These are phyloP conservation scores for Cyberlindnera mississippiensis DNA, from an alignment of 805 yeast genomes.

Conservation along the genomic window DNA sequence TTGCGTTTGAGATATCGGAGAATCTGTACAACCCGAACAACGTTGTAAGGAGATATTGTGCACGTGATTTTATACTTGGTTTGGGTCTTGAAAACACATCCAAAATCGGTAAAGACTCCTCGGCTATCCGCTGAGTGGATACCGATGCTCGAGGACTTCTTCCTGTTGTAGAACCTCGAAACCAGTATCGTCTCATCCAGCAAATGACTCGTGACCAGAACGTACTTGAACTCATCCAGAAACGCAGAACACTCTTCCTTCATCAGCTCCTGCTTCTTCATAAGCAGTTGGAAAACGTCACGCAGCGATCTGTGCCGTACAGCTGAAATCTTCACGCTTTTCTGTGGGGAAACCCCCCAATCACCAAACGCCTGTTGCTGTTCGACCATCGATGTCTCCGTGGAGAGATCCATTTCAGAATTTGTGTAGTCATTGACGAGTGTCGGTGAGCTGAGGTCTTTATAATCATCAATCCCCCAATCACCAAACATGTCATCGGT, in stretches of 20 bases:
- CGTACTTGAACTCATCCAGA: slow-evolving; percentile 48
- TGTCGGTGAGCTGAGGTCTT: slow-evolving; percentile 25
- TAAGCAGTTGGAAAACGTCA: slow-evolving; percentile 2
- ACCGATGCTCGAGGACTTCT: slow-evolving; percentile 11
- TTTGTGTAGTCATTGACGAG: slow-evolving; percentile 20
- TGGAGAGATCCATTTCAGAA: slow-evolving; percentile 11
- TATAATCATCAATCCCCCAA: slow-evolving; percentile 26
- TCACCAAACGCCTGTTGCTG: slow-evolving; percentile 10
- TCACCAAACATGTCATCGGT: slow-evolving; percentile 20
- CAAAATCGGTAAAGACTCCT: slow-evolving; percentile 6
- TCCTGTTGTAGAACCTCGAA: slow-evolving; percentile 23
- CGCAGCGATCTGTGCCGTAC: slow-evolving; percentile 4
- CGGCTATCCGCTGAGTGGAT: background rate
- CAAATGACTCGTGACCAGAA: slow-evolving; percentile 45
- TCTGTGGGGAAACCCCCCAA: slow-evolving; percentile 20
- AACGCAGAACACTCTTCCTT: slow-evolving; percentile 27
- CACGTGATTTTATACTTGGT: slow-evolving; percentile 4
- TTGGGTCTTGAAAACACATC: background rate
- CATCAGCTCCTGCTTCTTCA: slow-evolving; percentile 8
- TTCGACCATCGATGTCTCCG: slow-evolving; percentile 5
- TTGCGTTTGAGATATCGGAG: slow-evolving; percentile 2
- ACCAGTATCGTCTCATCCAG: slow-evolving; percentile 37
- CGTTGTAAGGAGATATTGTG: background rate
- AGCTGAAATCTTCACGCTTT: background rate
- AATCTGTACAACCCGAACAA: background rate